Conservation (phyloP, 2,329 filamentous ascomycete genomes). For the Sphaceloma murrayae region DNA sequence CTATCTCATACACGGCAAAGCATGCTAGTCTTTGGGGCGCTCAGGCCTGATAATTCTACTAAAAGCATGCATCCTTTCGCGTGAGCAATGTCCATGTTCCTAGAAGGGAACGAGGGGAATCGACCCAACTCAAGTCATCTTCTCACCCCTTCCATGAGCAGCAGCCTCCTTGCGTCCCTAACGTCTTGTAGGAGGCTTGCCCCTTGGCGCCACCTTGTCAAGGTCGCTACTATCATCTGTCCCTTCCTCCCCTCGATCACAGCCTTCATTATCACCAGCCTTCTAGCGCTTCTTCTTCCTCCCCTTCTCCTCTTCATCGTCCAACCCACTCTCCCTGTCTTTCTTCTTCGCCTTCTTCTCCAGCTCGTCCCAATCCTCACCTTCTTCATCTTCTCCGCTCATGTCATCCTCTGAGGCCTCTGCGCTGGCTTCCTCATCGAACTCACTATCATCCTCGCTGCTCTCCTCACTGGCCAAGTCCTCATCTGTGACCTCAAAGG, state of each 20-base stretch:
- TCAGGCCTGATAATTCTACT: no score
- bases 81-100: neutral
- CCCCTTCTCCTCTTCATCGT: conserved; percentile 53
- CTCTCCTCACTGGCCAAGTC: conserved; percentile 70
- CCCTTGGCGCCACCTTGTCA: neutral
- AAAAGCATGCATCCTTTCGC: no score
- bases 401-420: conserved; percentile 66
- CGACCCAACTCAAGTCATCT: neutral
- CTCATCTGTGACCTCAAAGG: conserved; percentile 81
- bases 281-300: conserved; percentile 40
- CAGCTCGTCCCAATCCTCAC: conserved; percentile 89
- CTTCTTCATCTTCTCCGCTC: conserved; percentile 52
- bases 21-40: no score
- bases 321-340: conserved; percentile 46
- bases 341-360: conserved; percentile 71
- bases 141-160: neutral
- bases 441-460: conserved; percentile 84
- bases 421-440: conserved; percentile 77
- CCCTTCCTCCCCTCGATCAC: neutral
- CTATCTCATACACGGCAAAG: no score
- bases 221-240: neutral
- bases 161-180: conserved; percentile 13
- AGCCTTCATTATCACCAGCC: neutral
- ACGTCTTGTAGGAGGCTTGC: neutral
- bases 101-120: no score